Percentiles rank a stretch among this genome's conserved stretches.
Conservation (phyloP, 768 basidiomycete genomes). For the Termitomyces eurrhizus region DNA sequence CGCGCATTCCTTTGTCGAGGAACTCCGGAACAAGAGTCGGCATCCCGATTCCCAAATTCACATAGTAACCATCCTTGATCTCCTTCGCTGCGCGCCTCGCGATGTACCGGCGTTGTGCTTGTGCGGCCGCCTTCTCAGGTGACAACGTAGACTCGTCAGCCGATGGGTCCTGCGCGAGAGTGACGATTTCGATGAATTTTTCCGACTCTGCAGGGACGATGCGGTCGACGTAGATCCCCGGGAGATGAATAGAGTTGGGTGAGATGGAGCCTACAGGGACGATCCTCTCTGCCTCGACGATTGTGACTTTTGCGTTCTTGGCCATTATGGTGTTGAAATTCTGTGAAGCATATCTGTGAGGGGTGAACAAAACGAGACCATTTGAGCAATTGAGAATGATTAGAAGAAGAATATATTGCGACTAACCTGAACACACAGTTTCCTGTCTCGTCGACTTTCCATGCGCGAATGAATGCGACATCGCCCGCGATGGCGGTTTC, state of each 20-base stretch:
- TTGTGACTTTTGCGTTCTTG: constrained; percentile 82
- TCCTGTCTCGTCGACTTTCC: constrained; percentile 90
- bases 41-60: constrained; percentile 90
- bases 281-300: constrained; percentile 92
- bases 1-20: constrained; percentile 64
- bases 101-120: constrained; percentile 64
- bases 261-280: constrained; percentile 80
- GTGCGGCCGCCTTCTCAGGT: constrained; percentile 50
- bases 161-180: constrained; percentile 52
- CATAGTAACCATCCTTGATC: constrained; percentile 82
- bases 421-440: constrained; percentile 86
- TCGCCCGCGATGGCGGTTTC: constrained; percentile 79
- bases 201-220: constrained; percentile 75
- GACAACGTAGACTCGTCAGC: constrained; percentile 23
- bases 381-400: neutral
- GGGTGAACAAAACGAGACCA: neutral
- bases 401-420: neutral
- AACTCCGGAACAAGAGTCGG: constrained; percentile 85
- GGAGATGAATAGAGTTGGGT: constrained; percentile 77
- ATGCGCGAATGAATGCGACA: constrained; percentile 83
- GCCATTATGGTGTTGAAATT: constrained; percentile 90
- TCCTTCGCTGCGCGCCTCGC: constrained; percentile 87
- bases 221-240: constrained; percentile 86
- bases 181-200: constrained; percentile 75
- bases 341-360: constrained; percentile 74